phyloP scores from a whole-genome alignment of 192 early-diverging fungal species.

The Obelidium mucronatum region DNA sequence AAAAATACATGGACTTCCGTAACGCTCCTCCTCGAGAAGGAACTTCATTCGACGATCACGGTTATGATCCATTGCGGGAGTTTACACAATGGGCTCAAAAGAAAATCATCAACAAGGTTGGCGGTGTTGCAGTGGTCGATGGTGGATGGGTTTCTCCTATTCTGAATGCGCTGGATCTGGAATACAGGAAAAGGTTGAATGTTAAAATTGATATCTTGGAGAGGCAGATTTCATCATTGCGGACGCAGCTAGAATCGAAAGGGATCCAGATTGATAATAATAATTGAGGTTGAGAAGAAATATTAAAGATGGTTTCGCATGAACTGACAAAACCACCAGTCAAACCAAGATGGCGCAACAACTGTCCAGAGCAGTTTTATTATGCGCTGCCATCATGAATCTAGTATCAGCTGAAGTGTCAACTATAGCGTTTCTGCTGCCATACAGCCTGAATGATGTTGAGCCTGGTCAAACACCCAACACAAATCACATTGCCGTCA shows the following conservation, averaged over 20 bases:
- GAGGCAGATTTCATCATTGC: constrained; percentile 47
- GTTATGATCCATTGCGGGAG: constrained; percentile 17
- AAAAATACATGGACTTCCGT: constrained; percentile 1
- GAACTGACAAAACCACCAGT: too few species aligned
- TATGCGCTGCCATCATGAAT: too few species aligned
- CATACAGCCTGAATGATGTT: constrained; percentile 21
- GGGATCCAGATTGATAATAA: background rate
- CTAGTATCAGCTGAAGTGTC: too few species aligned
- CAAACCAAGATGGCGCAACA: too few species aligned
- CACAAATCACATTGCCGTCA: background rate
- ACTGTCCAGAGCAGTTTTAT: too few species aligned
- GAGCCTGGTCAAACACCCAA: background rate
- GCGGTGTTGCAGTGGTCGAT: background rate
- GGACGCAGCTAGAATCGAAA: constrained; percentile 28
- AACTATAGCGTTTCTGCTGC: constrained; percentile 24
- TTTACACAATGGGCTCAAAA: background rate
- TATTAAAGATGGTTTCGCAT: too few species aligned
- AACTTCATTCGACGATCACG: constrained; percentile 17
- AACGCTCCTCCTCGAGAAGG: background rate
- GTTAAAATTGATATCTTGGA: constrained; percentile 46
- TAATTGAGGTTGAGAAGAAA: too few species aligned
- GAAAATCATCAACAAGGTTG: background rate
- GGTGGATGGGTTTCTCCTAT: constrained; percentile 50
- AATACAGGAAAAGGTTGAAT: constrained; percentile 55
- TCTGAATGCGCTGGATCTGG: constrained; percentile 57